phyloP scores from a whole-genome alignment of 768 basidiomycete species.

The Naematelia encephala region DNA sequence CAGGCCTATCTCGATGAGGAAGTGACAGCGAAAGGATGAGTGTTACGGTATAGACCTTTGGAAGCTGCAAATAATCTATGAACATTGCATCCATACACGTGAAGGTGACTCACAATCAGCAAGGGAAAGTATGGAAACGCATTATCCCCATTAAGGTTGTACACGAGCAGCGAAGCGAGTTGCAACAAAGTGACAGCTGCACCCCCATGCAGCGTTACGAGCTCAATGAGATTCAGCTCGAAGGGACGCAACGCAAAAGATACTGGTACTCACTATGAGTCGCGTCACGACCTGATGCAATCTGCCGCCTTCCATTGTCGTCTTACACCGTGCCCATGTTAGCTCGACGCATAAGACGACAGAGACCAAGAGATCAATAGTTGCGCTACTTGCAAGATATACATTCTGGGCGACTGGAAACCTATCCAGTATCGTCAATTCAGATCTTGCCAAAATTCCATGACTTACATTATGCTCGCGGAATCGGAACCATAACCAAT shows the following conservation, averaged over 20 bases:
- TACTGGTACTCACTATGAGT: conserved; percentile 25
- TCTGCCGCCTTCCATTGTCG: conserved; percentile 20
- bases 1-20: neutral
- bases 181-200: conserved; percentile 28
- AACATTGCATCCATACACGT: neutral
- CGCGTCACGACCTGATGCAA: conserved; percentile 28
- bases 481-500: neutral
- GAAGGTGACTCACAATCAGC: conserved; percentile 16
- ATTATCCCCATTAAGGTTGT: conserved; percentile 4
- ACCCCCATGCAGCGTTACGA: conserved; percentile 37
- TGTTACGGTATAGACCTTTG: conserved; percentile 40
- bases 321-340: conserved; percentile 33
- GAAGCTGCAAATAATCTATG: conserved; percentile 15
- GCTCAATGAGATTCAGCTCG: conserved; percentile 13
- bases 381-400: conserved; percentile 20
- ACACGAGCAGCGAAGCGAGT: conserved; percentile 22
- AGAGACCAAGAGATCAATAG: conserved; percentile 24
- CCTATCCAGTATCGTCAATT: conserved; percentile 6
- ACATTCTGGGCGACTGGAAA: conserved; percentile 11
- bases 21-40: conserved; percentile 33
- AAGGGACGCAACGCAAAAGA: neutral
- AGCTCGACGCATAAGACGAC: conserved; percentile 24
- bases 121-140: conserved; percentile 34
- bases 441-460: neutral
- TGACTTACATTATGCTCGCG: neutral